A percentile compares a stretch with the other conserved stretches of the same genome.
These are phyloP conservation scores for Austroboletus rostrupii DNA, from an alignment of 1,284 basidiomycete genomes.

Conservation along the genomic window DNA sequence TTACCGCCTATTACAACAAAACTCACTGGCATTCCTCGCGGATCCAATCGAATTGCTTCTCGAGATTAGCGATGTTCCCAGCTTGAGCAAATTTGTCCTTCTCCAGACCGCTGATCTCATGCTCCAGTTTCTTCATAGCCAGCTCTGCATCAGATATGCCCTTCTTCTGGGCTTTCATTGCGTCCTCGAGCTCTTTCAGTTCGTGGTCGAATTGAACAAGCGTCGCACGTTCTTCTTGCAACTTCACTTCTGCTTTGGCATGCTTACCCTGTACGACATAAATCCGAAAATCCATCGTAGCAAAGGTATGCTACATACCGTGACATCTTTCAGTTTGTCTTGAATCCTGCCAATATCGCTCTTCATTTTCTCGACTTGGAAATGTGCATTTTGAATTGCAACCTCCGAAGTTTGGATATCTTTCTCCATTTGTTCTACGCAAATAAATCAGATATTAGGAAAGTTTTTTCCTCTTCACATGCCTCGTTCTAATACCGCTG, in stretches of 20 bases:
- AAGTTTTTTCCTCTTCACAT: too few species aligned
- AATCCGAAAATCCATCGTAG: not conserved
- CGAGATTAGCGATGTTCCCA: conserved; percentile 56
- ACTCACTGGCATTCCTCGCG: conserved; percentile 73
- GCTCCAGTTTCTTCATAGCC: conserved; percentile 55
- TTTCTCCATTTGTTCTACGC: conserved; percentile 74
- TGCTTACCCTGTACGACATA: conserved; percentile 44
- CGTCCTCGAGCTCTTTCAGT: conserved; percentile 75
- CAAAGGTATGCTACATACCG: conserved; percentile 37
- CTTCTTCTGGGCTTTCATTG: conserved; percentile 80
- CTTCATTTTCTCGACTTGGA: conserved; percentile 55
- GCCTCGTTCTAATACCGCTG: conserved; percentile 81
- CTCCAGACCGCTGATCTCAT: conserved; percentile 45
- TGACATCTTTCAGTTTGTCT: conserved; percentile 47
- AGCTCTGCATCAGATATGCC: conserved; percentile 73
- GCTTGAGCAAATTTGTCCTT: conserved; percentile 52
- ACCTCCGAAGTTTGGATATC: conserved; percentile 68
- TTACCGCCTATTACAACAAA: not conserved
- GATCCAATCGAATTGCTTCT: conserved; percentile 89
- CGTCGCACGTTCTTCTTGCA: conserved; percentile 82
- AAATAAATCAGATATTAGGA: not conserved
- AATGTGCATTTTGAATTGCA: conserved; percentile 59
- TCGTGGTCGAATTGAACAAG: conserved; percentile 87
- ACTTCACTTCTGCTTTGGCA: conserved; percentile 65
- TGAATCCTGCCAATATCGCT: conserved; percentile 64